phyloP scores from a whole-genome alignment of 2,329 filamentous ascomycete genomes.

The Teratosphaeria epicoccoides region DNA sequence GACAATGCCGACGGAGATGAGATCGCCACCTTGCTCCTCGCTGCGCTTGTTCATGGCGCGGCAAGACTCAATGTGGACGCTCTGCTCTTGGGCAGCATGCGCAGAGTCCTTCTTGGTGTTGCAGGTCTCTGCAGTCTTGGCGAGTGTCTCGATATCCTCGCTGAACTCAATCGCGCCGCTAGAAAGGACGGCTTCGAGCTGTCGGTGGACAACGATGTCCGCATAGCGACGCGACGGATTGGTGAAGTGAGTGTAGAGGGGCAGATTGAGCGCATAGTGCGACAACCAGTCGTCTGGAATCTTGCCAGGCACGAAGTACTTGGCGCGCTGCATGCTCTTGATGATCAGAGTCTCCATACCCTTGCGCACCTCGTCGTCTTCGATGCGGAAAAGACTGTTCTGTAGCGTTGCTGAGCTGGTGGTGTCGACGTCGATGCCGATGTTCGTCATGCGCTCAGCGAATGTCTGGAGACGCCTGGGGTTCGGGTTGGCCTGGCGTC shows the following conservation, averaged over 20 bases:
- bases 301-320: constrained; percentile 83
- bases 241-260: constrained; percentile 94
- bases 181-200: constrained; percentile 78
- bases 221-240: constrained; percentile 90
- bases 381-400: constrained; percentile 87
- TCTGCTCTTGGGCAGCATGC: constrained; percentile 95
- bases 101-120: constrained; percentile 99
- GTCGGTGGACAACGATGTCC: constrained; percentile 89
- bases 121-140: constrained; percentile 88
- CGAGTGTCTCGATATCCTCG: constrained; percentile 77
- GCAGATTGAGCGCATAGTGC: constrained; percentile 87
- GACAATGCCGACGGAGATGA: constrained; percentile 92
- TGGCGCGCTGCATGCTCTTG: constrained; percentile 92
- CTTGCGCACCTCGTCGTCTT: constrained; percentile 81
- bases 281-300: constrained; percentile 65
- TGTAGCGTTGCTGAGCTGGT: constrained; percentile 84
- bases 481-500: constrained; percentile 76
- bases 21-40: constrained; percentile 74
- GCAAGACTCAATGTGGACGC: constrained; percentile 96
- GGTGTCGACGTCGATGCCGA: constrained; percentile 82
- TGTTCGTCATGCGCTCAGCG: constrained; percentile 80
- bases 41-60: constrained; percentile 88
- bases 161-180: constrained; percentile 72
- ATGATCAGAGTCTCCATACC: constrained; percentile 94
- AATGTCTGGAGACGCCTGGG: constrained; percentile 81